phyloP scores from a whole-genome alignment of 2,329 filamentous ascomycete genomes.

The Nigrospora oryzae region DNA sequence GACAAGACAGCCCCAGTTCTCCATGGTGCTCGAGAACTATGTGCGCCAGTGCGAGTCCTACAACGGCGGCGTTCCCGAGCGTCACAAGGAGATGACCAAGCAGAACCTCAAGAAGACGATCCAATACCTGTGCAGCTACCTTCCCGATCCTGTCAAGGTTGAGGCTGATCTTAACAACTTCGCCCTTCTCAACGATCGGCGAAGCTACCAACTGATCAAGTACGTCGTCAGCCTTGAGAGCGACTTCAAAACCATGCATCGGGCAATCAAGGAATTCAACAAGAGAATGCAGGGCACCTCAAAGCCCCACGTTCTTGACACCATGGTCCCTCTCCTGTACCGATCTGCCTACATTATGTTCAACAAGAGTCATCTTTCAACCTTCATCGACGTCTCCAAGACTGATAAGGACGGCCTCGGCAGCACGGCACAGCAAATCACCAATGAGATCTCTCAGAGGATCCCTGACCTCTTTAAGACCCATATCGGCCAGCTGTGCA shows the following conservation, averaged over 20 bases:
- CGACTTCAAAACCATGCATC: conserved; percentile 85
- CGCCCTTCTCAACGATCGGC: conserved; percentile 81
- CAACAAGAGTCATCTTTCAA: conserved; percentile 87
- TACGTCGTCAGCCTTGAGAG: conserved; percentile 79
- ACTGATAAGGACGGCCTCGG: conserved; percentile 75
- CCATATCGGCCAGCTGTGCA: conserved; percentile 85
- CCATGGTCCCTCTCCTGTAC: conserved; percentile 74
- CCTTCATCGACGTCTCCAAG: conserved; percentile 81
- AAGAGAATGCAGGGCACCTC: conserved; percentile 68
- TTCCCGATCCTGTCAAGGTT: conserved; percentile 68
- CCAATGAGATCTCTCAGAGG: conserved; percentile 84
- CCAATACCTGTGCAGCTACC: conserved; percentile 61
- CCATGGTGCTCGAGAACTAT: conserved; percentile 66
- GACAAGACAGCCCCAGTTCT: conserved; percentile 65
- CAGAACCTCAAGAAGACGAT: conserved; percentile 64
- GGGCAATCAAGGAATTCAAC: conserved; percentile 82
- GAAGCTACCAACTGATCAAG: conserved; percentile 80
- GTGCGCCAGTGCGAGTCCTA: conserved; percentile 79
- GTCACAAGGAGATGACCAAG: conserved; percentile 62
- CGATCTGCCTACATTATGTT: conserved; percentile 78
- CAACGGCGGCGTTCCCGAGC: conserved; percentile 76
- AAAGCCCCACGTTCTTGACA: conserved; percentile 62
- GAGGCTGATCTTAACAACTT: conserved; percentile 80
- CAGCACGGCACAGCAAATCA: conserved; percentile 73
- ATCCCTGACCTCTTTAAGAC: conserved; percentile 89